These are phyloP conservation scores for Cytospora schulzeri DNA, from an alignment of 2,329 filamentous ascomycete species.

Conservation along the genomic window DNA sequence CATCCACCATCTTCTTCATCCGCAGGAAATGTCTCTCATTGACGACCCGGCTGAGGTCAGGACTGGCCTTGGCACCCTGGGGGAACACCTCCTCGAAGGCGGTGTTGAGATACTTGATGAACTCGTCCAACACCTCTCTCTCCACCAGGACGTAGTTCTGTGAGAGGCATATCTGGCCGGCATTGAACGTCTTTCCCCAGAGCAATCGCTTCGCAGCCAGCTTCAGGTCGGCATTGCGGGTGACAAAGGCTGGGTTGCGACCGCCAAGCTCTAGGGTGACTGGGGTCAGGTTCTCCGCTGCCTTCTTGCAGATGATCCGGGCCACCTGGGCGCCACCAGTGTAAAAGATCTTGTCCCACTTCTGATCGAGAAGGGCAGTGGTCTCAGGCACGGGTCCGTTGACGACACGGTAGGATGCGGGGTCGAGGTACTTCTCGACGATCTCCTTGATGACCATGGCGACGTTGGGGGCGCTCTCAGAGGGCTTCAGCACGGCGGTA, in stretches of 20 bases:
- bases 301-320: constrained; percentile 86
- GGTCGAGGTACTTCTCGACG: constrained; percentile 74
- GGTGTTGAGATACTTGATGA: constrained; percentile 74
- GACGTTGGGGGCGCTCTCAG: constrained; percentile 75
- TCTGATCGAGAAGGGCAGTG: constrained; percentile 78
- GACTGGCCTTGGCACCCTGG: constrained; percentile 73
- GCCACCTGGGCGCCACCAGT: constrained; percentile 80
- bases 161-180: constrained; percentile 88
- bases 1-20: constrained; percentile 89
- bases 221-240: constrained; percentile 76
- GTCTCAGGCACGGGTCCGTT: constrained; percentile 83
- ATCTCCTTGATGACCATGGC: constrained; percentile 81
- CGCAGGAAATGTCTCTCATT: constrained; percentile 79
- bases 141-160: constrained; percentile 93
- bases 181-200: constrained; percentile 86
- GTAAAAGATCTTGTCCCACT: constrained; percentile 99
- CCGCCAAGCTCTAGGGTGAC: constrained; percentile 89
- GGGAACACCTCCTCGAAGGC: constrained; percentile 81
- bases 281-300: constrained; percentile 84
- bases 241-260: constrained; percentile 88
- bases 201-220: constrained; percentile 82
- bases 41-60: constrained; percentile 79
- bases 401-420: constrained; percentile 72
- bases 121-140: constrained; percentile 67
- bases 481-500: constrained; percentile 87